Percentiles rank a stretch among this genome's conserved stretches.
These are phyloP conservation scores for Eutrema japonicum DNA, from an alignment of 345 rosid species.

Conservation along the genomic window DNA sequence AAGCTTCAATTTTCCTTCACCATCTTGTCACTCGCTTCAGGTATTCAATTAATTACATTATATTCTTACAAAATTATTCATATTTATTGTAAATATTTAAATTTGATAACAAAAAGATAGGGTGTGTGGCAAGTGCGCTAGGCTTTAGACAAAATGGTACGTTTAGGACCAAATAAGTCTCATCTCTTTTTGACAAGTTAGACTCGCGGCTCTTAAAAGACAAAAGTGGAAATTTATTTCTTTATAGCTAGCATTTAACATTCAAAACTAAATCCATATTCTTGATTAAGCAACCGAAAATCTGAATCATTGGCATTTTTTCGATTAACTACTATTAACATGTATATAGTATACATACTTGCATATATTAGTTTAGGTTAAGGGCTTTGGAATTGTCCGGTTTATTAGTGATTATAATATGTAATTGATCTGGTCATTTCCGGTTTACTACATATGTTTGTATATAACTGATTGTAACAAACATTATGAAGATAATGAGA, in stretches of 20 bases:
- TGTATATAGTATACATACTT: no score
- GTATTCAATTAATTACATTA: constrained; percentile 44
- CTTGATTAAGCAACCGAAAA: not conserved
- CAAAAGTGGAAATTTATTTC: not conserved
- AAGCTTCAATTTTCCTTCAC: constrained; percentile 87
- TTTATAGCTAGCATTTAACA: constrained; percentile 6
- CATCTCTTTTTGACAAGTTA: constrained; percentile 35
- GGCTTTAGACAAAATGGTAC: constrained; percentile 29
- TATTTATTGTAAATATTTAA: not conserved
- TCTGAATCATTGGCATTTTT: not conserved
- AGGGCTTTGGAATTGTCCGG: no score
- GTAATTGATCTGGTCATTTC: no score
- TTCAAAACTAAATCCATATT: not conserved
- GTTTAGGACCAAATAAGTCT: constrained; percentile 28
- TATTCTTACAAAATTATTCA: not conserved
- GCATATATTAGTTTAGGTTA: no score
- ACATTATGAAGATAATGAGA: no score
- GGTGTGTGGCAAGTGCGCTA: constrained; percentile 24
- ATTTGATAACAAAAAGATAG: not conserved
- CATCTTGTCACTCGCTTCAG: constrained; percentile 86
- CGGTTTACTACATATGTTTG: no score
- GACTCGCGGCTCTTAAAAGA: not conserved
- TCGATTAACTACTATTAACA: not conserved
- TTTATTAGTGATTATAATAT: no score
- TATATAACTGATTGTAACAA: no score